Percentiles rank a stretch among this genome's conserved stretches.
Conservation (phyloP, 352 stramenopile species). For the Phytophthora cajani region DNA sequence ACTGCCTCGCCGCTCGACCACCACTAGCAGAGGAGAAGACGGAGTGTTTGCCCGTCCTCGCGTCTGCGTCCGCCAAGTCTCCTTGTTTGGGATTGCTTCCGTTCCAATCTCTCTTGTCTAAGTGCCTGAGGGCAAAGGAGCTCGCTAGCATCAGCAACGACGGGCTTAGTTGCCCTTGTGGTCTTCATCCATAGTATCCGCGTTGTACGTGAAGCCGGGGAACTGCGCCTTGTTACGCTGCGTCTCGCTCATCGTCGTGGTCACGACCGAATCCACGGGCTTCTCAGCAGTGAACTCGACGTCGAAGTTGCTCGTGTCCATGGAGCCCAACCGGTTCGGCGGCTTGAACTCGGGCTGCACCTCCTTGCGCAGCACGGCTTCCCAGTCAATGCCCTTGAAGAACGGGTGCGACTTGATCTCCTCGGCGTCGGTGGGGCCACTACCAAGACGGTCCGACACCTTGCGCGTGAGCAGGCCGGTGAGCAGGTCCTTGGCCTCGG, state of each 20-base stretch:
- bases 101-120: slow-evolving; percentile 45
- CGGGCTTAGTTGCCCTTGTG: slow-evolving; percentile 79
- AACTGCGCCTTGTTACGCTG: slow-evolving; percentile 92
- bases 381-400: slow-evolving; percentile 94
- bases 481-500: slow-evolving; percentile 88
- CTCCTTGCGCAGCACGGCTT: slow-evolving; percentile 88
- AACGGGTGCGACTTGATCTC: slow-evolving; percentile 95
- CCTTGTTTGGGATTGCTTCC: slow-evolving; percentile 29
- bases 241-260: slow-evolving; percentile 91
- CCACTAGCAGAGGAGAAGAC: slow-evolving; percentile 27
- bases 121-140: slow-evolving; percentile 33
- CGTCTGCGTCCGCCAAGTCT: slow-evolving; percentile 30
- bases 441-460: slow-evolving; percentile 87
- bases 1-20: slow-evolving; percentile 23
- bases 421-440: slow-evolving; percentile 83
- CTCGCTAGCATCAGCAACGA: slow-evolving; percentile 14
- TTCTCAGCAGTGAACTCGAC: slow-evolving; percentile 94
- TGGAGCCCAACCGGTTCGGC: slow-evolving; percentile 85
- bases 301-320: slow-evolving; percentile 95
- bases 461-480: slow-evolving; percentile 88
- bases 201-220: slow-evolving; percentile 91
- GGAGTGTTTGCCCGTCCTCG: slow-evolving; percentile 5
- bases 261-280: slow-evolving; percentile 91
- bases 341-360: slow-evolving; percentile 93
- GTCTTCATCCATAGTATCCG: slow-evolving; percentile 87